These are phyloP conservation scores for Carex kokanica DNA, from an alignment of 176 grass and related monocot species.

Conservation along the genomic window DNA sequence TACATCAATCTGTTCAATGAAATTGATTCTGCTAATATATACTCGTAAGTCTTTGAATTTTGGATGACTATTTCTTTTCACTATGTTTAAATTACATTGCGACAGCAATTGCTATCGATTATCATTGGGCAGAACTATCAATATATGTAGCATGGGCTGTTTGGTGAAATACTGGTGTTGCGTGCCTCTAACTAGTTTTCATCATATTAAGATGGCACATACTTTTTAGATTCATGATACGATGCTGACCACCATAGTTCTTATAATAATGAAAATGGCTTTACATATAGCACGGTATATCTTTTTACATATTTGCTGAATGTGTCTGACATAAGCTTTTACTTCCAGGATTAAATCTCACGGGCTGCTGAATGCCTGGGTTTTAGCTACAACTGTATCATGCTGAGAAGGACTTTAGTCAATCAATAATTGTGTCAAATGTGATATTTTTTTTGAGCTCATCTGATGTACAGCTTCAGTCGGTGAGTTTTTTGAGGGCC, in stretches of 20 bases:
- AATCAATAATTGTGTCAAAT: not conserved
- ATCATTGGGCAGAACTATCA: not conserved
- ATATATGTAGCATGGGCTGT: not conserved
- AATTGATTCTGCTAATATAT: constrained; percentile 84
- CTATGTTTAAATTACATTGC: constrained; percentile 4
- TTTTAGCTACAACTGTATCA: constrained; percentile 32
- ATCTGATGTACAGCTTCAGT: not conserved
- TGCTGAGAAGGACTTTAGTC: constrained; percentile 20
- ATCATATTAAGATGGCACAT: not conserved
- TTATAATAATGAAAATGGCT: not conserved
- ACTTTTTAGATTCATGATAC: not conserved
- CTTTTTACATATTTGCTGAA: not conserved
- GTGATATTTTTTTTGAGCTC: not conserved
- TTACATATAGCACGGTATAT: not conserved
- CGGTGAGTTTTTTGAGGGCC: not conserved
- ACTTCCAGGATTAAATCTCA: constrained; percentile 45
- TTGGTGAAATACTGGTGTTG: constrained; percentile 4
- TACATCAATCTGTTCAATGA: constrained; percentile 90
- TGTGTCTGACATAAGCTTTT: not conserved
- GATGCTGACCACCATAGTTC: not conserved
- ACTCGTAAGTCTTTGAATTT: constrained; percentile 55
- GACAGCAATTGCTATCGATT: not conserved
- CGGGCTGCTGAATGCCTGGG: constrained; percentile 56
- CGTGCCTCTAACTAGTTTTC: not conserved
- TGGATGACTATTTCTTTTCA: not conserved